Conservation (phyloP, 2,329 filamentous ascomycete genomes). For the Elsinoe fawcettii region DNA sequence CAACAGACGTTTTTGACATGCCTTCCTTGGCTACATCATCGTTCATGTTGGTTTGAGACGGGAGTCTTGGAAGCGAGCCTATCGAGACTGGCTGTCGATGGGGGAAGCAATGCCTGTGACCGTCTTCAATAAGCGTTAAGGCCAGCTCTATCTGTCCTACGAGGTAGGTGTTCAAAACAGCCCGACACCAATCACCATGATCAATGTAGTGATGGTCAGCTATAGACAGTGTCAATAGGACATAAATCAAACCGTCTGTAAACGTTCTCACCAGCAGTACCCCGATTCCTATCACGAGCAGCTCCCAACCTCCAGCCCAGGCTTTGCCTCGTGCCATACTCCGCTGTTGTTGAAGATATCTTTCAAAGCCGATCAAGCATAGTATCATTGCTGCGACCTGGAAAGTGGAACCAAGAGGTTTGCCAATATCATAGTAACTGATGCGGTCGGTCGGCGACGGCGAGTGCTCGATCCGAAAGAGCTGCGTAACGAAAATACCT, state of each 20-base stretch:
- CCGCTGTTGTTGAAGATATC: constrained; percentile 55
- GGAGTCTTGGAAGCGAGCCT: too few species aligned
- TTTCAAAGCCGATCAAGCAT: constrained; percentile 46
- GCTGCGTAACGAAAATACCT: constrained; percentile 58
- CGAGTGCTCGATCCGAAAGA: constrained; percentile 54
- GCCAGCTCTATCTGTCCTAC: not conserved
- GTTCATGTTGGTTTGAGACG: not conserved
- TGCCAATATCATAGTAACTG: constrained; percentile 54
- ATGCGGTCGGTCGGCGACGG: constrained; percentile 39
- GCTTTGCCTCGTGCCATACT: constrained; percentile 52
- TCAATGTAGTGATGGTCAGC: not conserved
- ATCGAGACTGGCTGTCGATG: too few species aligned
- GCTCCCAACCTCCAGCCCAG: constrained; percentile 52
- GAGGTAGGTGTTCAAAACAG: not conserved
- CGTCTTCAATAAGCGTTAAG: not conserved
- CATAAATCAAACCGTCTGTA: too few species aligned
- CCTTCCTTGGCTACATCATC: not conserved
- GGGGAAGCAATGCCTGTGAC: too few species aligned
- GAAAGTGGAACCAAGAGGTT: constrained; percentile 48
- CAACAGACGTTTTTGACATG: not conserved
- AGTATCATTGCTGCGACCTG: constrained; percentile 44
- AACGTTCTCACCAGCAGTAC: constrained; percentile 39
- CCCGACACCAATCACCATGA: not conserved
- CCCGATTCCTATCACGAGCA: constrained; percentile 42
- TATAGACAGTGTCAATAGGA: too few species aligned